Percentiles rank a stretch among this genome's conserved stretches.
phyloP scores from a whole-genome alignment of 192 early-diverging fungal species.

The Umbelopsis isabellina region DNA sequence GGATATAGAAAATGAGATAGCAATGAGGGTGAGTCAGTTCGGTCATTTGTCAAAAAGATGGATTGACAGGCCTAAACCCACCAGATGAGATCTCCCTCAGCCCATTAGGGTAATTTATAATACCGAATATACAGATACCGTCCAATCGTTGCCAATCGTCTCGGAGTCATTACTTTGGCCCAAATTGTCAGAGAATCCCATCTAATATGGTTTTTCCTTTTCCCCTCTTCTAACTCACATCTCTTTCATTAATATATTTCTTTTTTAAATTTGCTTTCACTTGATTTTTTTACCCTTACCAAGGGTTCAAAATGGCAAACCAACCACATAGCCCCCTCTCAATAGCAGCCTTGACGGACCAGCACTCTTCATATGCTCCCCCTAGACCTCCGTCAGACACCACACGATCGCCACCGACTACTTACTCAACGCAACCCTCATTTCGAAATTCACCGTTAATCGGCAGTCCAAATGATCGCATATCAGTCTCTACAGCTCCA shows the following conservation, averaged over 20 bases:
- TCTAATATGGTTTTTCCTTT: conserved; percentile 20
- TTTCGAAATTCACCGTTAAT: background rate
- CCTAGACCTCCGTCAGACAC: conserved; percentile 9
- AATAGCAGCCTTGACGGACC: conserved; percentile 14
- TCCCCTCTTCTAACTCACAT: conserved; percentile 4
- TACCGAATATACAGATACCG: conserved; percentile 22
- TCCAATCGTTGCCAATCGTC: conserved; percentile 4
- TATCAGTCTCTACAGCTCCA: background rate
- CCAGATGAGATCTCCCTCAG: conserved; percentile 20
- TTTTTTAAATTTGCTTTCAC: background rate
- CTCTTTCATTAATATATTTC: background rate
- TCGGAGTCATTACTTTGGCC: conserved; percentile 19
- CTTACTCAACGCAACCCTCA: background rate
- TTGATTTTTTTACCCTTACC: conserved; percentile 11
- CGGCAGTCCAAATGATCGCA: background rate
- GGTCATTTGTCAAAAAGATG: conserved; percentile 18
- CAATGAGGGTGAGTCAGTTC: conserved; percentile 9
- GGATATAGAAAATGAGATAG: background rate
- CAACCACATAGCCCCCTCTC: conserved; percentile 15
- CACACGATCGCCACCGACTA: conserved; percentile 5
- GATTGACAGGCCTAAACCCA: conserved; percentile 11
- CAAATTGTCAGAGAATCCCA: conserved; percentile 1
- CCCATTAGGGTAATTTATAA: conserved; percentile 12
- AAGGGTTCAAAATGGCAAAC: conserved; percentile 18
- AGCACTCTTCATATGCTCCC: background rate